Evolutionary conservation across 2,329 filamentous ascomycete genomes (phyloP).

Genomic region (Cladorrhinum sp.): DNA sequence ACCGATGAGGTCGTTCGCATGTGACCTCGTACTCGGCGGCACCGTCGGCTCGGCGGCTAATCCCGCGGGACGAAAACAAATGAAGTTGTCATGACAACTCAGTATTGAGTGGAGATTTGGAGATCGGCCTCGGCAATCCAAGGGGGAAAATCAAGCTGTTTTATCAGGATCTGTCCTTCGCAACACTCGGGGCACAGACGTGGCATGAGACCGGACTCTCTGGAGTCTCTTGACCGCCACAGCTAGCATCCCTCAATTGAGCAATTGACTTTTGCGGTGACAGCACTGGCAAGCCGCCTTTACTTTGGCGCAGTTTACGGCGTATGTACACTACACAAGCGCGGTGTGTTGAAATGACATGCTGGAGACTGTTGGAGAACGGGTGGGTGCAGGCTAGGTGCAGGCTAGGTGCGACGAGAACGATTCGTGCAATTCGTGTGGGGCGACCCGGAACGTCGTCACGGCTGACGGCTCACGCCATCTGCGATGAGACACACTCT

Average conservation of each 20-base stretch:
- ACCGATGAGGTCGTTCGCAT: slow-evolving; percentile 10
- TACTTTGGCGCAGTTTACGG: neutral
- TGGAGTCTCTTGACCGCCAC: neutral
- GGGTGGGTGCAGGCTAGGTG: neutral
- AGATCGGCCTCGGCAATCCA: slow-evolving; percentile 16
- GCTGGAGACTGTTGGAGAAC: neutral
- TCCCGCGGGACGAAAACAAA: slow-evolving; percentile 8
- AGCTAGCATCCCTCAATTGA: neutral
- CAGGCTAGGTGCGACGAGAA: no score
- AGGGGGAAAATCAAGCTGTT: neutral
- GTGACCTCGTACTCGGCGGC: slow-evolving; percentile 20
- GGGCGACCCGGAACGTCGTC: neutral
- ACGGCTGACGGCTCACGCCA: neutral
- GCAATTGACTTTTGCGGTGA: neutral
- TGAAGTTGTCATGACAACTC: slow-evolving; percentile 27
- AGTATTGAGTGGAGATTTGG: slow-evolving; percentile 18
- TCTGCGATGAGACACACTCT: neutral
- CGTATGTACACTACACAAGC: neutral
- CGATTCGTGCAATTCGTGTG: no score
- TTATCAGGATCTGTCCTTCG: neutral
- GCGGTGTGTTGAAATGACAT: neutral
- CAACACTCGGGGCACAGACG: neutral
- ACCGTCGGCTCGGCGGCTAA: slow-evolving; percentile 12
- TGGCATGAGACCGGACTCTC: neutral
- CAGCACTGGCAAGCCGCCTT: neutral